These are phyloP conservation scores for Phytophthora cajani DNA, from an alignment of 352 stramenopile species.

Conservation along the genomic window DNA sequence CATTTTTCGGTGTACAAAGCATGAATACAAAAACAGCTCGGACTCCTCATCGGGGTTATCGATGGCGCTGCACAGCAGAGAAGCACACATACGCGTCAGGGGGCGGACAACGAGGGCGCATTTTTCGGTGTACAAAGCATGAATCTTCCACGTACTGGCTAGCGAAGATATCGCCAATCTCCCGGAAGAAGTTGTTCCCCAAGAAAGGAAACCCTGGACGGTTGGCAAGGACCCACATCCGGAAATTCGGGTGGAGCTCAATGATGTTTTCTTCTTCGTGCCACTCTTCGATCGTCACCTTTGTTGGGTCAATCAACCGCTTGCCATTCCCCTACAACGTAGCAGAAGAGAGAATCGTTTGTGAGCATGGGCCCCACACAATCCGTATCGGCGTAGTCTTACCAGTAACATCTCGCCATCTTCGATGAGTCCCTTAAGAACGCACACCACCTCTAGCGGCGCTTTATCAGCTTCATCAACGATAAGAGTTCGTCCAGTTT, in stretches of 20 bases:
- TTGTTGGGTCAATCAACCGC: conserved; percentile 73
- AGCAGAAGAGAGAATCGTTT: background rate
- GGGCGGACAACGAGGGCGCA: no score
- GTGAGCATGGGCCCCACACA: background rate
- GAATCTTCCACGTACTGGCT: conserved; percentile 68
- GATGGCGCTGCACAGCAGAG: conserved; percentile 57
- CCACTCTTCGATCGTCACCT: conserved; percentile 71
- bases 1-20: background rate
- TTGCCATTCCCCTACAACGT: conserved; percentile 84
- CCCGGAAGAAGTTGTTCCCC: conserved; percentile 96
- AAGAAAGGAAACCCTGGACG: conserved; percentile 96
- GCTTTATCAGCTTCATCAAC: conserved; percentile 98
- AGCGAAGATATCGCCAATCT: conserved; percentile 95
- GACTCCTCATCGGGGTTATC: conserved; percentile 92
- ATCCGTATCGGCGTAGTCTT: conserved; percentile 5
- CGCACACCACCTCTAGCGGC: conserved; percentile 93
- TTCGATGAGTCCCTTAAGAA: conserved; percentile 97
- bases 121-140: background rate
- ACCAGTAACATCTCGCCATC: conserved; percentile 95
- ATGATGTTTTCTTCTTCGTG: conserved; percentile 86
- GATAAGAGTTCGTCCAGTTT: conserved; percentile 91
- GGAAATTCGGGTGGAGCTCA: conserved; percentile 92
- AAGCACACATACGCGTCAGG: background rate
- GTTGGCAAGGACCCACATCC: conserved; percentile 96
- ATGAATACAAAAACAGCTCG: conserved; percentile 79